phyloP scores from a whole-genome alignment of 192 early-diverging fungal species.

The Gamsiella multidivaricata region DNA sequence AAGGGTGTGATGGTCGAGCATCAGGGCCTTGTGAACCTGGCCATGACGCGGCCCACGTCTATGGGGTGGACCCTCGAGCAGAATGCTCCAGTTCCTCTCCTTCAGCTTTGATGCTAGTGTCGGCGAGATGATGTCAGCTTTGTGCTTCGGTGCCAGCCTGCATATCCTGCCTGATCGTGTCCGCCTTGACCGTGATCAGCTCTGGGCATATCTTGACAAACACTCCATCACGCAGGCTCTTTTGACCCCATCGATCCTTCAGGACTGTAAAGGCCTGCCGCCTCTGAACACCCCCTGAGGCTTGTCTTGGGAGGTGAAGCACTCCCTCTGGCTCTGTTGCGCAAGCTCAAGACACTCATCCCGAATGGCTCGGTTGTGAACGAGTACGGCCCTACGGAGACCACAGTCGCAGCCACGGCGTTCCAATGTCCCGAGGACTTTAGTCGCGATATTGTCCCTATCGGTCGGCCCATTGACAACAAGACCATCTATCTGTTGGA shows the following conservation, averaged over 20 bases:
- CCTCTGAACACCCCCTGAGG: not conserved
- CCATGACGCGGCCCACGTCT: not conserved
- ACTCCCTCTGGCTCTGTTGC: not conserved
- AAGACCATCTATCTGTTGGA: constrained; percentile 40
- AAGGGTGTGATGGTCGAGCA: constrained; percentile 43
- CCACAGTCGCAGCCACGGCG: not conserved
- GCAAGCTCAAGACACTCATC: not conserved
- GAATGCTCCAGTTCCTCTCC: constrained; percentile 13
- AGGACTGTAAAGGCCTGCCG: constrained; percentile 15
- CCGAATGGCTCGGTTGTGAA: constrained; percentile 1
- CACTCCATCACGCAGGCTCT: not conserved
- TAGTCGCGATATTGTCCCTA: constrained; percentile 11
- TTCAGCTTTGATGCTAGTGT: constrained; percentile 18
- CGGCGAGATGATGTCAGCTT: constrained; percentile 13
- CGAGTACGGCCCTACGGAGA: constrained; percentile 31
- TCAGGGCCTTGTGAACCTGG: not conserved
- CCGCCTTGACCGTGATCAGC: not conserved
- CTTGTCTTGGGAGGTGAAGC: constrained; percentile 6
- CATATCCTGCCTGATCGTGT: not conserved
- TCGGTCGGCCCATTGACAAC: constrained; percentile 22
- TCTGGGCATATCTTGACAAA: not conserved
- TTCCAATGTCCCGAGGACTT: not conserved
- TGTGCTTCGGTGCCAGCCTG: constrained; percentile 8
- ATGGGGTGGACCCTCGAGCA: not conserved
- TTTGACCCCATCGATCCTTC: not conserved